A percentile compares a stretch with the other conserved stretches of the same genome.
Evolutionary conservation across 495 filamentous ascomycete species (phyloP).

Genomic region (Xylaria venustula): DNA sequence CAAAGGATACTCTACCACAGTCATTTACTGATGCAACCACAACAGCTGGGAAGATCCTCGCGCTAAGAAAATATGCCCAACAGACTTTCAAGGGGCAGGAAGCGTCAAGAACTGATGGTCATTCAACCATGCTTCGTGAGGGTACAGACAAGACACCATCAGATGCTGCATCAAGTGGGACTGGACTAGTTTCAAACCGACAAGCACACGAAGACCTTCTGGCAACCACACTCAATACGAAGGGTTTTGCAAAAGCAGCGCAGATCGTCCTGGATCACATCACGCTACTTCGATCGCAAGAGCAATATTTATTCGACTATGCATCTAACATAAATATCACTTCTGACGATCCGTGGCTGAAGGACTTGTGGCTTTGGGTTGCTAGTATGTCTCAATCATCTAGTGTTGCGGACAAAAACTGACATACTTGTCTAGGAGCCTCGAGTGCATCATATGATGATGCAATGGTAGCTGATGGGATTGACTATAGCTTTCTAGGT

Average conservation of each 20-base stretch:
- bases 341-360: constrained; percentile 69
- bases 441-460: constrained; percentile 61
- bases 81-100: constrained; percentile 13
- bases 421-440: constrained; percentile 50
- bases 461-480: constrained; percentile 68
- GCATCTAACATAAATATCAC: constrained; percentile 64
- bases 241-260: constrained; percentile 34
- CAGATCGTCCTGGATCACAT: constrained; percentile 41
- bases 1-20: constrained; percentile 23
- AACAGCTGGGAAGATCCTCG: constrained; percentile 39
- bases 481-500: constrained; percentile 86
- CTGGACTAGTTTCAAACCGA: constrained; percentile 33
- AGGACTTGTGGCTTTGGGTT: constrained; percentile 77
- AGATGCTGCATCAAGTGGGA: constrained; percentile 9
- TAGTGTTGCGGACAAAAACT: neutral
- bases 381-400: constrained; percentile 49
- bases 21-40: constrained; percentile 30
- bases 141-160: constrained; percentile 4
- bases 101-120: constrained; percentile 7
- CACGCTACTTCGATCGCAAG: constrained; percentile 54
- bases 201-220: constrained; percentile 46
- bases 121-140: neutral
- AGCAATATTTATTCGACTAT: constrained; percentile 79
- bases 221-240: constrained; percentile 44
- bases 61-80: constrained; percentile 32